Evolutionary conservation across 805 yeast species (phyloP), one percentile per base, ranked within the genome.

Genomic region (Saturnispora sanitii): DNA sequence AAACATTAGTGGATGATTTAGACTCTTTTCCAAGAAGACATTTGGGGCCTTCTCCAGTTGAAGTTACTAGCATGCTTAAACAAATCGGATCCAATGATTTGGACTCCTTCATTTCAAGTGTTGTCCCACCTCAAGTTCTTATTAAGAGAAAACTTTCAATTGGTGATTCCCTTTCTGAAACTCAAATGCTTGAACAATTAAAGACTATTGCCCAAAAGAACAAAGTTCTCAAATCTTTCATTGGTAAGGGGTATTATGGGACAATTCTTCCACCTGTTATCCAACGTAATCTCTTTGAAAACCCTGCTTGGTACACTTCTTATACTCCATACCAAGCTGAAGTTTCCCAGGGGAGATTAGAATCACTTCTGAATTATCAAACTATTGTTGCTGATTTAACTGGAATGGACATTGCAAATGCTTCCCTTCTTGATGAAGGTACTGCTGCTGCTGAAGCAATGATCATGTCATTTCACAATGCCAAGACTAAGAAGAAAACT

Each of bases 311-410:
- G 98, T 92, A 92, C 68, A 92, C 98, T 17, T 86, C 96, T 1
- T 92, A 92, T 60, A 92, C 98, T 19, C 98, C 98, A 27, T 92
- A 92, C 61, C 98, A 92, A 66, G 96, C 98, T 1, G 98, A 92
- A 61, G 88, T 92, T 44, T 82, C 96, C 1, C 98, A 92, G 64
- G 98, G 98, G 41, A 77, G 98, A 53, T 71, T 92, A 52, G 95
- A 90, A 64, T 77, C 92, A 18, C 67, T 92, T 47, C 67, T 92
- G 47, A 92, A 92, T 62, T 92, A 74, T 65, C 98, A 92, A 65
- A 92, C 98, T n/a, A 69, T 90, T 55, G 70, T 92, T 13, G 64
- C 87, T 22, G 95, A 92, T 45, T 70, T 92, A 49, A 92, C 98
- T 0, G 98, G 97, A 1, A 70, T 92, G 64, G 82, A 86, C n/a